Base-by-base conservation (phyloP, 495 filamentous ascomycete genomes). In the Massariosphaeria phaeospora region DNA sequence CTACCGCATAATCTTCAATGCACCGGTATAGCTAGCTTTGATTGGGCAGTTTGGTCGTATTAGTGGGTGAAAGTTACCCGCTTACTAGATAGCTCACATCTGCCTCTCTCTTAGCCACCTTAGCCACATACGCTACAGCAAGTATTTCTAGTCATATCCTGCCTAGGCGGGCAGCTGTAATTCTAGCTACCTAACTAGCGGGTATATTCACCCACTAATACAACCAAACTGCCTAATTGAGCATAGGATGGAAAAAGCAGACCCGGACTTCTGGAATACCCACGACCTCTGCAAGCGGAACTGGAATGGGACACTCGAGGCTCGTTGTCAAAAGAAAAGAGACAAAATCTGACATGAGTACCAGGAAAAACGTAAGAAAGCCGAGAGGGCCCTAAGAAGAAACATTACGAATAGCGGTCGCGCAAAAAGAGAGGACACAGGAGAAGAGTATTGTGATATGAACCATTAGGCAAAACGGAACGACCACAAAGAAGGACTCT, bases 361-460 rank as follows among this genome's bases (percentile, higher is more conserved):
- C 20, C 13, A 48, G 29, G 25, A 33, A 3, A 17, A 21, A 12
- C 45, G 45, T 3, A 10, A 48, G 20, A 34, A 15, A 10, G 29
- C 18, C n/a, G 27, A 21, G 15, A 33, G 29, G 10, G 27, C 27
- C 2, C 8, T 48, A 15, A 34, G 21, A 13, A 33, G 45, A 11
- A 11, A 21, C 17, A 9, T 48, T 9, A 1, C 27, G 7, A 35
- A 21, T 2, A 11, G 2, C 11, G 11, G 12, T 10, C 9, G 21
- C 2, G 4, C 2, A 2, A 38, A 26, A 13, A 49, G 47, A 18
- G 47, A 49, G 7, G 47, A 38, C 9, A 13, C 11, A 2, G 2
- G 36, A 7, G 31, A 49, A 6, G 34, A 36, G 2, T 49, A 38
- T 13, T 49, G 47, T 25, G 47, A 49, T 36, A 49, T 49, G 47